Conservation (phyloP, 805 yeast genomes). For the Sugiyamaella valdiviana region DNA sequence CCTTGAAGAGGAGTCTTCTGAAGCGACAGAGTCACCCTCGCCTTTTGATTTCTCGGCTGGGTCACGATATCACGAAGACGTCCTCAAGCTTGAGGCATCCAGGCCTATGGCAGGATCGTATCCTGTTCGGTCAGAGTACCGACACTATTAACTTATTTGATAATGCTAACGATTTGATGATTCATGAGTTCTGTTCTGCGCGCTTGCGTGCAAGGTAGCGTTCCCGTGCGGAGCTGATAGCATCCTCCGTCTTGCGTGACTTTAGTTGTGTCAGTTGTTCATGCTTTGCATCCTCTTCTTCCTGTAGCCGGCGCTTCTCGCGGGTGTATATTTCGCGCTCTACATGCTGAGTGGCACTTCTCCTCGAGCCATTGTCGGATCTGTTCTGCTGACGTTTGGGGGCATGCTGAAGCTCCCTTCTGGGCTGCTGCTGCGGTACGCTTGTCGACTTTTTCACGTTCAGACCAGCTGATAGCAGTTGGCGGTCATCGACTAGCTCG, state of each 20-base stretch:
- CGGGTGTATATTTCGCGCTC: constrained; percentile 11
- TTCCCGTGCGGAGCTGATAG: constrained; percentile 23
- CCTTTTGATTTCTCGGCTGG: neutral
- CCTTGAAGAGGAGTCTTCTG: too few species aligned
- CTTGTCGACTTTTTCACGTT: constrained; percentile 15
- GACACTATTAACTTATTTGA: neutral
- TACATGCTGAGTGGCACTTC: constrained; percentile 3
- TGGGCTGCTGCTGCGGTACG: too few species aligned
- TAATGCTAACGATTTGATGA: constrained; percentile 1
- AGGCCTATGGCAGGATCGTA: neutral
- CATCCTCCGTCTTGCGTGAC: constrained; percentile 14
- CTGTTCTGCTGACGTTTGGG: neutral
- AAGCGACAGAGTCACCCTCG: too few species aligned
- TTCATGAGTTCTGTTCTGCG: constrained; percentile 6
- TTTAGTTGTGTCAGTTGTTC: constrained; percentile 10
- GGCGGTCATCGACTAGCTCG: constrained; percentile 26
- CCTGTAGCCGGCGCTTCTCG: constrained; percentile 6
- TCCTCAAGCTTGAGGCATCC: neutral
- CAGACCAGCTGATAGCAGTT: constrained; percentile 24
- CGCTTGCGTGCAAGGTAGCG: constrained; percentile 26
- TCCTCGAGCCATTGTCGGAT: constrained; percentile 1
- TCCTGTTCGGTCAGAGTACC: constrained; percentile 1
- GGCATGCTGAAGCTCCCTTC: too few species aligned
- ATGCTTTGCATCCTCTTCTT: constrained; percentile 6
- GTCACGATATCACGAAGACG: neutral